A percentile compares a stretch with the other conserved stretches of the same genome.
Conservation (phyloP, 345 rosid genomes). For the Cardamine occulta region DNA sequence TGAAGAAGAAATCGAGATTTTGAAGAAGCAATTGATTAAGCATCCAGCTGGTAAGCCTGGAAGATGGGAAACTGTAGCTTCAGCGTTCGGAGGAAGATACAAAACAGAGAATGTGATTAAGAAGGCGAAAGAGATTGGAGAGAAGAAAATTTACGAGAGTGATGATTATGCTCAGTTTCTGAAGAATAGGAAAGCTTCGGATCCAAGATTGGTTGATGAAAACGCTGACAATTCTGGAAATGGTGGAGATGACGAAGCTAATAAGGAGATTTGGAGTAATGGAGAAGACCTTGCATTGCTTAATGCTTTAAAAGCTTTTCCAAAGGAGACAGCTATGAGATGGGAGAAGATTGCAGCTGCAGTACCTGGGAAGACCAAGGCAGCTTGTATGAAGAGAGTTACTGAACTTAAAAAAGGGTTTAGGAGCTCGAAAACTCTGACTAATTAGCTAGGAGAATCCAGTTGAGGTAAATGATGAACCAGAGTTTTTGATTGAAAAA, state of each 20-base stretch:
- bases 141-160: slow-evolving; percentile 61
- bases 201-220: slow-evolving; percentile 49
- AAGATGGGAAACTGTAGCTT: slow-evolving; percentile 81
- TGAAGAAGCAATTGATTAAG: slow-evolving; percentile 82
- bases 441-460: slow-evolving; percentile 47
- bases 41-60: slow-evolving; percentile 86
- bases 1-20: slow-evolving; percentile 65
- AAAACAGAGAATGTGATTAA: slow-evolving; percentile 77
- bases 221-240: slow-evolving; percentile 31
- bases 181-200: slow-evolving; percentile 80
- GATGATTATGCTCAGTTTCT: slow-evolving; percentile 77
- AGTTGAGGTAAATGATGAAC: slow-evolving; percentile 27
- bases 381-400: slow-evolving; percentile 87
- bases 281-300: slow-evolving; percentile 87
- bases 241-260: slow-evolving; percentile 34
- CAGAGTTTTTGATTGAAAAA: not conserved
- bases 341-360: slow-evolving; percentile 96
- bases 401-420: slow-evolving; percentile 76
- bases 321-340: slow-evolving; percentile 80
- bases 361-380: slow-evolving; percentile 80
- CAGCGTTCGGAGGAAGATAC: slow-evolving; percentile 71
- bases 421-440: slow-evolving; percentile 70
- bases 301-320: slow-evolving; percentile 83
- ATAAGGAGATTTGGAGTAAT: slow-evolving; percentile 57
- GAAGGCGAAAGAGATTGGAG: slow-evolving; percentile 76